Percentiles rank a stretch among this genome's conserved stretches.
phyloP scores from a whole-genome alignment of 495 filamentous ascomycete species.

The Clavariopsis aquatica region DNA sequence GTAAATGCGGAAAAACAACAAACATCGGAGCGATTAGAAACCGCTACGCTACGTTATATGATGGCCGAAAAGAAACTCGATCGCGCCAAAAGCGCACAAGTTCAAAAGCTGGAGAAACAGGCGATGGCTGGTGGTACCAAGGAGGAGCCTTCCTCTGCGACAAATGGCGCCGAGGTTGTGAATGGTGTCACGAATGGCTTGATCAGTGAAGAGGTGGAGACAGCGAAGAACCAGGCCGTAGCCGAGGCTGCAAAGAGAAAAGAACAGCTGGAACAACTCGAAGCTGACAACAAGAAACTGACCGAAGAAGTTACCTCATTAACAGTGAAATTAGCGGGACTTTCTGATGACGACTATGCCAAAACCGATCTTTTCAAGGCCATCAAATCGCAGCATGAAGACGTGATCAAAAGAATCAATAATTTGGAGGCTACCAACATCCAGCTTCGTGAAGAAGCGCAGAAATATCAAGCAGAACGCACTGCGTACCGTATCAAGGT shows the following conservation, averaged over 20 bases:
- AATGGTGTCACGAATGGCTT: conserved; percentile 51
- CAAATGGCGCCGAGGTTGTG: conserved; percentile 59
- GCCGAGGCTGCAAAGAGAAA: conserved; percentile 79
- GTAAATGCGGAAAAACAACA: conserved; percentile 77
- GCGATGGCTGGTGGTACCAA: conserved; percentile 61
- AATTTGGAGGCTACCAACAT: conserved; percentile 86
- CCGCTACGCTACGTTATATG: conserved; percentile 85
- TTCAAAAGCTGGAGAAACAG: conserved; percentile 91
- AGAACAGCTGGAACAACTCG: conserved; percentile 75
- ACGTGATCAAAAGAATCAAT: conserved; percentile 87
- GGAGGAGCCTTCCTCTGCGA: conserved; percentile 27
- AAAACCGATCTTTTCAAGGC: conserved; percentile 90
- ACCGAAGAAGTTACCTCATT: conserved; percentile 75
- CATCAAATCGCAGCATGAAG: conserved; percentile 85
- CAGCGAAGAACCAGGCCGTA: conserved; percentile 69
- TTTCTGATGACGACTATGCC: conserved; percentile 91
- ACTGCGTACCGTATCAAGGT: conserved; percentile 76
- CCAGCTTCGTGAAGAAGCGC: conserved; percentile 78
- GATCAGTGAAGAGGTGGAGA: conserved; percentile 61
- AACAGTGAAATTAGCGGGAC: conserved; percentile 63
- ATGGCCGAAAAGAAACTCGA: conserved; percentile 93
- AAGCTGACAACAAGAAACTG: conserved; percentile 76
- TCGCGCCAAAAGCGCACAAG: conserved; percentile 78
- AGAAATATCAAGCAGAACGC: conserved; percentile 80
- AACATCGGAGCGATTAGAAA: conserved; percentile 77